These are phyloP conservation scores for Corynascus novoguineensis DNA, from an alignment of 495 filamentous ascomycete genomes.

Conservation along the genomic window DNA sequence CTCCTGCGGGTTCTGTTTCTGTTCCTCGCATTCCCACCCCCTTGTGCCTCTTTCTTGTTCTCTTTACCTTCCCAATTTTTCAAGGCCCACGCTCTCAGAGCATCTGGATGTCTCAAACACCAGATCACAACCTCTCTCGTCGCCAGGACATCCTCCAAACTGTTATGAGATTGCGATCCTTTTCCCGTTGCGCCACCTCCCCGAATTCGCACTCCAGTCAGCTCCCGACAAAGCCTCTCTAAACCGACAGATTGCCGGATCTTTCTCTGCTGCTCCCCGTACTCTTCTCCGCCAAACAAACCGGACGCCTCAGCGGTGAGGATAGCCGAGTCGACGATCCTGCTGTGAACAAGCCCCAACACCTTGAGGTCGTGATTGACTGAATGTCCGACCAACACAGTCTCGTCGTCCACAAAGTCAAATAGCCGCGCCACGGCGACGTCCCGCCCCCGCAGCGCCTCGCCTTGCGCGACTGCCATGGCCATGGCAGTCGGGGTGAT, in stretches of 20 bases:
- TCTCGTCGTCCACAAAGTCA: background rate
- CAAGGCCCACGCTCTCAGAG: background rate
- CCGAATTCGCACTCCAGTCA: background rate
- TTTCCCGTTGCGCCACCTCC: no score
- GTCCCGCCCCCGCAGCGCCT: background rate
- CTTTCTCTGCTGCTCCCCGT: background rate
- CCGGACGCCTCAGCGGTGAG: background rate
- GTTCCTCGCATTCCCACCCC: background rate
- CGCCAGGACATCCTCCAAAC: conserved; percentile 4
- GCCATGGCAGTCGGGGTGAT: background rate
- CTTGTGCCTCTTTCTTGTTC: background rate
- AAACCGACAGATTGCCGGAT: background rate
- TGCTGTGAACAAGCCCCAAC: background rate
- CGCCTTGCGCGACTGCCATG: background rate
- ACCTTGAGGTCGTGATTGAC: background rate
- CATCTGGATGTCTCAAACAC: background rate
- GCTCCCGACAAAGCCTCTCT: background rate
- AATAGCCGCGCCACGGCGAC: background rate
- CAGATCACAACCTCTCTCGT: conserved; percentile 5
- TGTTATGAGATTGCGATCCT: background rate
- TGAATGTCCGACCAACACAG: background rate
- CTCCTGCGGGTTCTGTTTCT: background rate
- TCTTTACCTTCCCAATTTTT: background rate
- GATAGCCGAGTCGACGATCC: background rate
- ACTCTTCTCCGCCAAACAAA: background rate